Evolutionary conservation across 192 early-diverging fungal genomes (phyloP).

Genomic region (Linderina pennispora): DNA sequence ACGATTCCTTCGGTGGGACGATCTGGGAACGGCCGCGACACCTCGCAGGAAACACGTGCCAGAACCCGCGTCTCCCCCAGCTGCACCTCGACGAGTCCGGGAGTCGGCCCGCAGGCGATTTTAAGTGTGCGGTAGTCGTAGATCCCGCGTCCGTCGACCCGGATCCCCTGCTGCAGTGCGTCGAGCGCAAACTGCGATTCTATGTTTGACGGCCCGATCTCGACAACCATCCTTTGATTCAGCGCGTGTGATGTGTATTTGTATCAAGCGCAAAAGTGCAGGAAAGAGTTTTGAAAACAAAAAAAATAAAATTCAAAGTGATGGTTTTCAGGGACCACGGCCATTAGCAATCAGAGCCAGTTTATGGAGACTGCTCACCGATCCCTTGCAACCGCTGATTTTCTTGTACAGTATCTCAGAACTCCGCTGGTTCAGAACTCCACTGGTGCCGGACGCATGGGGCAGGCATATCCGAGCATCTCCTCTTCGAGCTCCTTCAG

Average conservation of each 20-base stretch:
- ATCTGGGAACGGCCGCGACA: slow-evolving; percentile 61
- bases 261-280: too few species aligned
- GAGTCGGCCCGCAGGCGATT: slow-evolving; percentile 61
- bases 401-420: neutral
- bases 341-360: too few species aligned
- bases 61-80: slow-evolving; percentile 78
- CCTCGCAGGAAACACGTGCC: slow-evolving; percentile 64
- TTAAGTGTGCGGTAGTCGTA: slow-evolving; percentile 67
- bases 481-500: slow-evolving; percentile 31
- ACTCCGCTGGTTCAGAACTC: too few species aligned
- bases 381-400: too few species aligned
- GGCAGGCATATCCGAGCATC: slow-evolving; percentile 41
- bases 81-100: slow-evolving; percentile 70
- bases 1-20: slow-evolving; percentile 86
- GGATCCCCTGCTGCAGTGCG: slow-evolving; percentile 60
- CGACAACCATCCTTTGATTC: slow-evolving; percentile 25
- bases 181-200: slow-evolving; percentile 70
- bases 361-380: too few species aligned
- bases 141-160: slow-evolving; percentile 73
- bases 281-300: too few species aligned
- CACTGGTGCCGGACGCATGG: slow-evolving; percentile 30
- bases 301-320: too few species aligned
- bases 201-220: slow-evolving; percentile 58
- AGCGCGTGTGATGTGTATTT: too few species aligned
- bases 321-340: too few species aligned